Evolutionary conservation across 179 eudicot genomes (phyloP).

Genomic region (Sideroxylon spinosum): DNA sequence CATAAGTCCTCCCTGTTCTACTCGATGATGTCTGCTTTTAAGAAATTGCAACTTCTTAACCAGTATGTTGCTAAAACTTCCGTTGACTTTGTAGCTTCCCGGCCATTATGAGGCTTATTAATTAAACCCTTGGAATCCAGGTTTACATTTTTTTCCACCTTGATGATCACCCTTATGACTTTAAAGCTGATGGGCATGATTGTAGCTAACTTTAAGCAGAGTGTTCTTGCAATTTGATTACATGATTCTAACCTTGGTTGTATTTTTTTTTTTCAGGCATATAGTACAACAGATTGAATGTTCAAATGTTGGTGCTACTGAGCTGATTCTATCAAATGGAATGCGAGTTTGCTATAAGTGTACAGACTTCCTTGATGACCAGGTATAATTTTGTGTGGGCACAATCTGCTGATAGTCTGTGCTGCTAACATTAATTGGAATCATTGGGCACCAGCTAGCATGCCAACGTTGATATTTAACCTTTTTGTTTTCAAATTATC

Average conservation of each 20-base stretch:
- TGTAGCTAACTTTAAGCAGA: not conserved
- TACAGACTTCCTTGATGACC: conserved; percentile 87
- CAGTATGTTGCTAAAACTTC: too few relatives aligned
- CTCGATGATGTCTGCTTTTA: too few relatives aligned
- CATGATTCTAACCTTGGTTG: not conserved
- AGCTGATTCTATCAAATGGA: conserved; percentile 77
- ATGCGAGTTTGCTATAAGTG: conserved; percentile 84
- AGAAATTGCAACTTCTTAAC: too few relatives aligned
- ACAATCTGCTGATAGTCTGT: not conserved
- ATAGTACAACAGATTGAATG: conserved; percentile 56
- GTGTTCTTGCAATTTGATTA: not conserved
- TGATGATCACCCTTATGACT: not conserved
- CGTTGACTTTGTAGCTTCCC: too few relatives aligned
- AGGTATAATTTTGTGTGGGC: conserved; percentile 37
- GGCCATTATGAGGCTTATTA: too few relatives aligned
- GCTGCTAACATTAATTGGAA: not conserved
- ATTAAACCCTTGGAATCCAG: not conserved
- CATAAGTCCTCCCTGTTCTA: too few relatives aligned
- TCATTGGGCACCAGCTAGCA: not conserved
- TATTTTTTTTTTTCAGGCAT: conserved; percentile 43
- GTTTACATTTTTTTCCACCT: not conserved
- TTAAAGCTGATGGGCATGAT: not conserved
- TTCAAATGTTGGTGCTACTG: conserved; percentile 62
- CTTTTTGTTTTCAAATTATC: not conserved
- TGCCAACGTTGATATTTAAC: not conserved